These are phyloP conservation scores for Eimeria brunetti DNA, from an alignment of 169 alveolate species.

Conservation along the genomic window DNA sequence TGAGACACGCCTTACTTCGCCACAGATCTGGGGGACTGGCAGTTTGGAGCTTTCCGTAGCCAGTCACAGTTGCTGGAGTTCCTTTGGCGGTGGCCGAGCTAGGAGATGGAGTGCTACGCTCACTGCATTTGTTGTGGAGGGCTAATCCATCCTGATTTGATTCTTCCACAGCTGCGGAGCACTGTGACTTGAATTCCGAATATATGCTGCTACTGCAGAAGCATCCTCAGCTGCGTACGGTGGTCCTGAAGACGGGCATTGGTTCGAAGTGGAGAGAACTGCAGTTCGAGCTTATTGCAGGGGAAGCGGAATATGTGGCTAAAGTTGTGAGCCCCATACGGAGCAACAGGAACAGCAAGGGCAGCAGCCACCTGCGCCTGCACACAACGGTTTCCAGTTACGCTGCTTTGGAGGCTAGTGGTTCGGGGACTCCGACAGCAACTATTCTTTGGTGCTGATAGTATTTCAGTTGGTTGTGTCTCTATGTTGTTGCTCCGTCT, in stretches of 20 bases:
- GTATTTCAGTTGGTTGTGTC: neutral
- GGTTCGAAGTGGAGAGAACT: slow-evolving; percentile 90
- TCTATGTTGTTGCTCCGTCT: neutral
- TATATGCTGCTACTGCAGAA: slow-evolving; percentile 80
- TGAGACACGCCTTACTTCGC: neutral
- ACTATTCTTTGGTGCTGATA: neutral
- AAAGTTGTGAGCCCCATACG: slow-evolving; percentile 77
- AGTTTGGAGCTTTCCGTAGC: neutral
- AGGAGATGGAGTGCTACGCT: neutral
- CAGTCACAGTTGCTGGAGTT: neutral
- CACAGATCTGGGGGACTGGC: neutral
- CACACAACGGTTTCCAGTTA: neutral
- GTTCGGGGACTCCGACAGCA: neutral
- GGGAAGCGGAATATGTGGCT: slow-evolving; percentile 90
- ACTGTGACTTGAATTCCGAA: neutral
- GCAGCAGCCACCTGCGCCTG: slow-evolving; percentile 14
- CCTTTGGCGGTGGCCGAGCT: neutral
- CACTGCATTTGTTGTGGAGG: neutral
- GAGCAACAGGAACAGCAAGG: neutral
- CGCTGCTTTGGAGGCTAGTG: neutral
- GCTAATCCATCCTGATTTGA: neutral
- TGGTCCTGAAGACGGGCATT: slow-evolving; percentile 91
- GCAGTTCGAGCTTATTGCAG: slow-evolving; percentile 93
- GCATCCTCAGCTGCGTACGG: slow-evolving; percentile 91
- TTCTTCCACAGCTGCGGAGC: neutral